Percentiles rank a stretch among this genome's conserved stretches.
phyloP scores from a whole-genome alignment of 176 grass and related monocot genomes.

The Eleusine coracana region DNA sequence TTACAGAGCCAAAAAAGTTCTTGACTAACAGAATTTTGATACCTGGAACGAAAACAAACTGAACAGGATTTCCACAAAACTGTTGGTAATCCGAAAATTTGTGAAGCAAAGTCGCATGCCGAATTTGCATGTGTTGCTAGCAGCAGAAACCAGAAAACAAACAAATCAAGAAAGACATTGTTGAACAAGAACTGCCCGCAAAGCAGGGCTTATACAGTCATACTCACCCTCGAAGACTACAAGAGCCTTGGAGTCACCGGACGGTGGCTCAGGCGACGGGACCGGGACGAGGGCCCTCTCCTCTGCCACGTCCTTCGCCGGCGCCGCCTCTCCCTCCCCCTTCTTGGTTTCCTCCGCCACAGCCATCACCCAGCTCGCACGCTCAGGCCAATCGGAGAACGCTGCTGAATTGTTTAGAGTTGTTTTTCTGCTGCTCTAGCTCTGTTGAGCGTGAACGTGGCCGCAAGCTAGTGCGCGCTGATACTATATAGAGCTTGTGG shows the following conservation, averaged over 20 bases:
- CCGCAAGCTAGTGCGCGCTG: neutral
- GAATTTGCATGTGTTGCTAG: neutral
- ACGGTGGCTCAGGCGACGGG: conserved; percentile 2
- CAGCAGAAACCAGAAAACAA: conserved; percentile 1
- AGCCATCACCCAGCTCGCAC: conserved; percentile 23
- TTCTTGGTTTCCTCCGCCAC: conserved; percentile 23
- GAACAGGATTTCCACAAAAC: neutral
- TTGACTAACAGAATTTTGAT: neutral
- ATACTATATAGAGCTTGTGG: conserved; percentile 17
- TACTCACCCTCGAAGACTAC: conserved; percentile 46
- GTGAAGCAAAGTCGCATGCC: neutral
- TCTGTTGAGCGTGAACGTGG: neutral
- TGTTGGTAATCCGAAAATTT: neutral
- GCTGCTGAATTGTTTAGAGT: neutral
- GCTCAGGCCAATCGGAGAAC: neutral
- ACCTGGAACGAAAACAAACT: neutral
- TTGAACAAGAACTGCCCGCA: neutral
- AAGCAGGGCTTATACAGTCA: neutral
- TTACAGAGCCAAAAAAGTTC: neutral
- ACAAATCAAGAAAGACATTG: neutral
- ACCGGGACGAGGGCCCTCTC: neutral
- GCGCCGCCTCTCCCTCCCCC: neutral
- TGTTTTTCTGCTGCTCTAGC: neutral
- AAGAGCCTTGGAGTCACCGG: conserved; percentile 30
- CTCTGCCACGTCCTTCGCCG: neutral